Conservation (phyloP, 768 basidiomycete species). For the Lepiota brunneoincarnata region DNA sequence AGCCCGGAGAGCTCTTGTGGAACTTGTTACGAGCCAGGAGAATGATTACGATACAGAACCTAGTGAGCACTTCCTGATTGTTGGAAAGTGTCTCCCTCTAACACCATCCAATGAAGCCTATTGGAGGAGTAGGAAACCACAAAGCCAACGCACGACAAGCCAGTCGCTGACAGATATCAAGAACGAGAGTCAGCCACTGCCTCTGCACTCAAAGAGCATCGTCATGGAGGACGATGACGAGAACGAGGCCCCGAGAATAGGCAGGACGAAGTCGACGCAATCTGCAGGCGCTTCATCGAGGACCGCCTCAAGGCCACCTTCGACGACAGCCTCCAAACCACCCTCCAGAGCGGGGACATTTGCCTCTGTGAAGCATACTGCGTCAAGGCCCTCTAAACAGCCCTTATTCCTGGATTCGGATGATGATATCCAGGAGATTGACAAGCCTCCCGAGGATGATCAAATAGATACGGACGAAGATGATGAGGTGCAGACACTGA, state of each 20-base stretch:
- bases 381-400: constrained; percentile 16
- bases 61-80: constrained; percentile 29
- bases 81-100: background rate
- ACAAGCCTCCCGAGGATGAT: background rate
- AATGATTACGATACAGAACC: constrained; percentile 55
- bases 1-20: constrained; percentile 36
- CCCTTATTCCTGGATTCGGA: constrained; percentile 54
- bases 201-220: constrained; percentile 11
- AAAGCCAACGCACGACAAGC: background rate
- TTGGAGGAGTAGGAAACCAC: constrained; percentile 4
- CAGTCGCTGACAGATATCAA: background rate
- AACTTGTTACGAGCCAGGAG: constrained; percentile 48
- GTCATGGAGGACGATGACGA: constrained; percentile 17
- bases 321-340: constrained; percentile 22
- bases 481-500: constrained; percentile 25
- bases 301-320: constrained; percentile 10
- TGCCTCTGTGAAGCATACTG: constrained; percentile 18
- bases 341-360: constrained; percentile 25
- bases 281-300: background rate
- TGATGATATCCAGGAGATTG: constrained; percentile 30
- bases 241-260: constrained; percentile 32
- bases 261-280: constrained; percentile 17
- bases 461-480: constrained; percentile 23
- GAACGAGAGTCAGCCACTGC: constrained; percentile 1
- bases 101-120: background rate